A percentile compares a stretch with the other conserved stretches of the same genome.
These are phyloP conservation scores for Sutorius australiensis DNA, from an alignment of 768 basidiomycete genomes.

Conservation along the genomic window DNA sequence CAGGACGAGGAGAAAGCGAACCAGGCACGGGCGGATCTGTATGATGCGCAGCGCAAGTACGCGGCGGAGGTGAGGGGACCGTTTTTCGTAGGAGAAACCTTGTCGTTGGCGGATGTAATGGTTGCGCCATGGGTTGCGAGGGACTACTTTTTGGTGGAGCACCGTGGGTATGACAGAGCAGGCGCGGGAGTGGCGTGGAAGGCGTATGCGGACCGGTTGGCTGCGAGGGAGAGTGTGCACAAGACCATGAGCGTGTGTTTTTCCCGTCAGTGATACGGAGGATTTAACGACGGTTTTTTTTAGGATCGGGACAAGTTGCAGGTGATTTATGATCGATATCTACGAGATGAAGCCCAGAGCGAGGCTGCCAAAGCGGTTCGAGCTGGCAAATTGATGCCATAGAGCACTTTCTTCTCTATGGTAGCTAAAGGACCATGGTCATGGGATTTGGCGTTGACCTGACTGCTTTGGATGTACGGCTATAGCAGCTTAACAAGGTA, in stretches of 20 bases:
- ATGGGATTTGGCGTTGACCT: too few relatives aligned
- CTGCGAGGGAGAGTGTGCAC: conserved; percentile 42
- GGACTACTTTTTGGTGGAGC: conserved; percentile 46
- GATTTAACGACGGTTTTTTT: too few relatives aligned
- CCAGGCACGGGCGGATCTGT: conserved; percentile 35
- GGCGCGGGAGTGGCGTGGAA: conserved; percentile 44
- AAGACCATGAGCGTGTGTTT: conserved; percentile 39
- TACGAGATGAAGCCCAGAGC: conserved; percentile 54
- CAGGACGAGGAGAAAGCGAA: conserved; percentile 37
- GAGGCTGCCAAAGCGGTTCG: conserved; percentile 51
- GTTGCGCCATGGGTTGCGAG: conserved; percentile 54
- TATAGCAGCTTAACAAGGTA: too few relatives aligned
- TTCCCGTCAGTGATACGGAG: background rate
- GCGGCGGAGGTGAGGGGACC: conserved; percentile 43
- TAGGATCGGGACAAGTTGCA: conserved; percentile 39
- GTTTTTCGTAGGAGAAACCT: conserved; percentile 54
- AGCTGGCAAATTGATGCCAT: conserved; percentile 40
- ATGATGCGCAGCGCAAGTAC: conserved; percentile 35
- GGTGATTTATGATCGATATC: conserved; percentile 51
- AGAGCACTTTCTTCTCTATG: background rate
- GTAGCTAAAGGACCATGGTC: too few relatives aligned
- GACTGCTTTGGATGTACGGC: too few relatives aligned
- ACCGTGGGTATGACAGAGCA: conserved; percentile 44
- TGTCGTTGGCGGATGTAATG: conserved; percentile 50
- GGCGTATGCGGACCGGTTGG: conserved; percentile 41